phyloP scores from a whole-genome alignment of 148 eudicot species.

The Vaccinium vitisidaea region DNA sequence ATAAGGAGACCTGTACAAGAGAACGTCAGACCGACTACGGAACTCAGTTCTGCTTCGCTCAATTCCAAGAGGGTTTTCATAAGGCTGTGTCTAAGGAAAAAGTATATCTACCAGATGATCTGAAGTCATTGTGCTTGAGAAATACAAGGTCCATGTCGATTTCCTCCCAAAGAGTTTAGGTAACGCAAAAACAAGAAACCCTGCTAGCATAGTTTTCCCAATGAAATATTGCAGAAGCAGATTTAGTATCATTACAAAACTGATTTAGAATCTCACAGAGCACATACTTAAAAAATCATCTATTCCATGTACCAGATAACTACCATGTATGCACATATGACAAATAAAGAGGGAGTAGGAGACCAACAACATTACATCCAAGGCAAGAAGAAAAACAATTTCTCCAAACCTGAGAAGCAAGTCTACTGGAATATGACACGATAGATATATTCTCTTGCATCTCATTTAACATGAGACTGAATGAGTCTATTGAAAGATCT shows the following conservation, averaged over 20 bases:
- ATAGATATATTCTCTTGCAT: constrained; percentile 96
- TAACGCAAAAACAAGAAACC: background rate
- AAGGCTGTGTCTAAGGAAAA: background rate
- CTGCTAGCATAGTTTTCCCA: background rate
- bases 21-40: background rate
- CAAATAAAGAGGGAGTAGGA: background rate
- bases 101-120: background rate
- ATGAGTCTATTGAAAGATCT: constrained; percentile 76
- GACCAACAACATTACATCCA: background rate
- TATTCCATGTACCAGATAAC: background rate
- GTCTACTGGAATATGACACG: constrained; percentile 97
- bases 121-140: background rate
- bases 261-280: background rate
- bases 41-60: background rate
- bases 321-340: background rate
- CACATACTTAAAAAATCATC: background rate
- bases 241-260: background rate
- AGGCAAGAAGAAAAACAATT: background rate
- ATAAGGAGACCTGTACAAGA: too few relatives aligned
- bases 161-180: background rate
- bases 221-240: background rate
- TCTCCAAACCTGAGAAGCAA: constrained; percentile 79
- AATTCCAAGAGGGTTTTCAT: background rate
- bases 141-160: background rate
- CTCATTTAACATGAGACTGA: constrained; percentile 77